Evolutionary conservation across 805 yeast species (phyloP), one percentile per base, ranked within the genome.

Genomic region (Tetrapisispora namnaoensis): DNA sequence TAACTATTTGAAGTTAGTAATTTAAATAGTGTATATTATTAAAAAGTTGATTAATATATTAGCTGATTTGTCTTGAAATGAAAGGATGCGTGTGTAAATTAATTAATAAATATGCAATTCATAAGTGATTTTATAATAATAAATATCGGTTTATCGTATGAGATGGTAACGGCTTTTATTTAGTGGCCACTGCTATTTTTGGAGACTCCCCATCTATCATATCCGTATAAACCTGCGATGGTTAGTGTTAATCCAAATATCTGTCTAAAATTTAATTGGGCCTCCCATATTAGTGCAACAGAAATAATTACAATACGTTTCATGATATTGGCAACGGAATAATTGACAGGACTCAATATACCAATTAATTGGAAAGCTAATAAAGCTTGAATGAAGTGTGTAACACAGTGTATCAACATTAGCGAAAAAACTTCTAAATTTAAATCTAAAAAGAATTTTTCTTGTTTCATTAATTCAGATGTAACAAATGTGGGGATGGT

Each of bases 331-430:
- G 90, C 93, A 59, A 85, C 82, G 38, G 88, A 81, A 63, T 85
- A 85, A 60, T 82, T 83, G 43, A 85, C 83, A 4, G 93, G 85
- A n/a, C 83, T 74, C 22, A 84, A 73, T 55, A 76, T 61, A 1
- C 91, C 91, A 54, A 85, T 73, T 42, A 85, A 74, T 62, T 83
- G 89, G 64, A 85, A 85, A 24, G 91, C 91, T 44, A 84, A 64
- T 61, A 85, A 72, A 2, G 87, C 78, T 66, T 85, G 93, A 47
- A 78, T 57, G 59, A 84, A 85, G 68, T 85, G 95, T 3, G 83
- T 69, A 1, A 76, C 48, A 1, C 90, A 89, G 62, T 85, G 86
- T n/a, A 81, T 47, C 5, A 77, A 28, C 32, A 83, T 71, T 42
- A 81, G 61, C 0, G 55, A 36, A 4, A 71, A 39, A 2, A 74